A percentile compares a stretch with the other conserved stretches of the same genome.
phyloP scores from a whole-genome alignment of 1,139 yeast genomes.

The Meyerozyma guilliermondii region DNA sequence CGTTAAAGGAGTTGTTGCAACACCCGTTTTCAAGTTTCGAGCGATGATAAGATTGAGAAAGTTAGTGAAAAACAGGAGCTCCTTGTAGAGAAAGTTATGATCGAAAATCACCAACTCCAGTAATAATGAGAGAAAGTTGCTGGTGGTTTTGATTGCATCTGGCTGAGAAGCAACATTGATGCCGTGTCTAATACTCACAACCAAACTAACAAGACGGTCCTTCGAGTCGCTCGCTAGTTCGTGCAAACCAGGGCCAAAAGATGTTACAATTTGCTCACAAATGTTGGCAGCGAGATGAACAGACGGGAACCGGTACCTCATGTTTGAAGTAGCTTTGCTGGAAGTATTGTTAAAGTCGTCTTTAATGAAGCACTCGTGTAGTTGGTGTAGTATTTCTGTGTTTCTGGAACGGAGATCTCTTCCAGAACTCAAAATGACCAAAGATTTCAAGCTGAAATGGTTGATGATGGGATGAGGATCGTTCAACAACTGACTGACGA shows the following conservation, averaged over 20 bases:
- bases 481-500: slow-evolving; percentile 53
- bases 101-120: slow-evolving; percentile 42
- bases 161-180: slow-evolving; percentile 27
- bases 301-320: slow-evolving; percentile 25
- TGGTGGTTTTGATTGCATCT: slow-evolving; percentile 25
- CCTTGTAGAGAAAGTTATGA: slow-evolving; percentile 28
- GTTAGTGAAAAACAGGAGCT: slow-evolving; percentile 25
- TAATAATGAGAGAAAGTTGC: slow-evolving; percentile 24
- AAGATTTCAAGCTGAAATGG: slow-evolving; percentile 61
- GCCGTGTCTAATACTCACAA: slow-evolving; percentile 27
- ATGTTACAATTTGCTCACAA: slow-evolving; percentile 28
- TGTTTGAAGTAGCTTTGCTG: slow-evolving; percentile 23
- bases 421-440: slow-evolving; percentile 44
- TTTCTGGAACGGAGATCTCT: slow-evolving; percentile 14
- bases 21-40: slow-evolving; percentile 34
- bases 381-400: slow-evolving; percentile 38
- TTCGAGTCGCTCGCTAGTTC: slow-evolving; percentile 18
- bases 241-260: slow-evolving; percentile 36
- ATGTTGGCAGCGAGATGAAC: slow-evolving; percentile 20
- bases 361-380: slow-evolving; percentile 44
- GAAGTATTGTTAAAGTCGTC: slow-evolving; percentile 38
- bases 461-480: slow-evolving; percentile 89
- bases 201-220: slow-evolving; percentile 22
- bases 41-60: slow-evolving; percentile 30
- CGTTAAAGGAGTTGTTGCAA: slow-evolving; percentile 30